Evolutionary conservation across 139 green algal species (phyloP), one percentile per base, ranked within the genome.

Genomic region (Auxenochlorella pyrenoidosa): DNA sequence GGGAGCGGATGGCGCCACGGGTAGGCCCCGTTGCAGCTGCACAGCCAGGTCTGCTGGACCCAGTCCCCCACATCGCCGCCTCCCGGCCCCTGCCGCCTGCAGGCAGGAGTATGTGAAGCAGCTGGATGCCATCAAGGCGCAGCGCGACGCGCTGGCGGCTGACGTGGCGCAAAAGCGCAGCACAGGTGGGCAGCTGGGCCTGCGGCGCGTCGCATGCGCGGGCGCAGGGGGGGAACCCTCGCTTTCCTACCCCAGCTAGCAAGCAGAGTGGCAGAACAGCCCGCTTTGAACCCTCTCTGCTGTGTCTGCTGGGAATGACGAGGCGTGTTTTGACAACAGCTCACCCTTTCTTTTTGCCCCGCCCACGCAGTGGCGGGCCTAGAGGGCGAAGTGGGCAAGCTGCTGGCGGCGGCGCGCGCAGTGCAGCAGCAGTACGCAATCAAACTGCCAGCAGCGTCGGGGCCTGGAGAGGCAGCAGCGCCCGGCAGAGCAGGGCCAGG

Each of bases 141-240:
- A 75, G 80, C 79, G 89, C 0, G 89, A 92, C 36, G 54, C 47
- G 0, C 72, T 92, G 60, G 89, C 89, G 10, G 54, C 89, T 18
- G 89, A 92, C 24, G 84, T 92, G 43, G 89, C 89, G 18, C 58
- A 81, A 72, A 87, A 89, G 43, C 84, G 89, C 44, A 88, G 85
- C 82, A 80, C 71, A 2, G 82, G 80, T 76, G 79, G 3, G 76
- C 13, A 63, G 18, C 10, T 4, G 54, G 54, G 54, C 47, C 54
- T 63, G 54, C 15, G 16, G 15, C 54, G 18, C n/a, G 47, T 18
- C 47, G 47, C 47, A 12, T 58, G 47, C 47, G 47, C 8, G 12
- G 12, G 59, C 3, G 59, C 59, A 68, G 24, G 24, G n/a, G n/a
- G n/a, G n/a, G n/a, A n/a, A n/a, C n/a, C n/a, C n/a, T n/a, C n/a